Evolutionary conservation across 1,139 yeast species (phyloP), one percentile per base, ranked within the genome.

Genomic region (Yamadazyma epiphylla): DNA sequence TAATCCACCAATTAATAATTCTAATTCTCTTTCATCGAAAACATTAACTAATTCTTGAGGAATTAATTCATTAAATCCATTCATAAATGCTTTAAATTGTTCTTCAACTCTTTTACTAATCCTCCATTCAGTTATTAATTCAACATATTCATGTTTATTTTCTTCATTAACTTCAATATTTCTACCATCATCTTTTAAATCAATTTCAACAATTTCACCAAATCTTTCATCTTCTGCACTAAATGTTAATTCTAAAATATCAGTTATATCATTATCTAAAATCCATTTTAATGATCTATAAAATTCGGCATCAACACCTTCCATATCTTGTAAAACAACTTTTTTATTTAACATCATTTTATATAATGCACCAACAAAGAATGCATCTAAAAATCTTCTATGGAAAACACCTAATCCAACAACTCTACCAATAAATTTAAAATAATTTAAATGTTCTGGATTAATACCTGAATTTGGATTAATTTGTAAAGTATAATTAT

Each of bases 401-500:
- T 91, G 98, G 89, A 91, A 91, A 15, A 91, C 95, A 57, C 96
- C 97, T 46, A 91, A 71, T 24, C 98, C 99, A 38, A 91, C 96
- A 37, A 89, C 96, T 63, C 98, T 81, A 45, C 99, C 99, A 57
- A 91, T 89, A 55, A 91, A 94, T 60, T 91, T 91, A 79, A 94
- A 91, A 62, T 91, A 94, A 59, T 88, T 89, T 69, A 91, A 77
- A 62, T 94, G 98, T 63, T 91, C 98, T 15, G 97, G 97, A 58
- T 91, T 94, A 48, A 94, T 86, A 41, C 89, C 95, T n/a, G 96
- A 85, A 60, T 89, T 94, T 44, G 97, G 96, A 68, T 91, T 94
- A 63, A 91, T 89, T 62, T 91, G 98, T 56, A 91, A 72, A 1
- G 98, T 94, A 64, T 91, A 91, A 60, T 91, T 91, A 65, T 91